These are phyloP conservation scores for Crassisporium funariophilum DNA, from an alignment of 768 basidiomycete genomes.

Conservation along the genomic window DNA sequence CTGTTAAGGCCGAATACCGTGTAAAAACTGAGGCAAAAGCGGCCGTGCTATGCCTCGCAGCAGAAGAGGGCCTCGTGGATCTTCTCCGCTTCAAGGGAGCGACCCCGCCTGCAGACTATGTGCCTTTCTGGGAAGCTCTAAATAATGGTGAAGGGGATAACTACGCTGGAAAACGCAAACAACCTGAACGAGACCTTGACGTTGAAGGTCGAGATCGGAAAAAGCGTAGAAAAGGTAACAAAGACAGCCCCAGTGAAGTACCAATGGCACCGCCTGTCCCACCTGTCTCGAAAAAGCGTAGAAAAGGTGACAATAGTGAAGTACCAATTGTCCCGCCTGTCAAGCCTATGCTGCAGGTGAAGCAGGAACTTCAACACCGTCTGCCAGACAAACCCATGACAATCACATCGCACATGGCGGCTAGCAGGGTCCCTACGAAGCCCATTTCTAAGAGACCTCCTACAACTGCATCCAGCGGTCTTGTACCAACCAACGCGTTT, in stretches of 20 bases:
- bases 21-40: slow-evolving; percentile 63
- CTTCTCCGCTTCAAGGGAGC: slow-evolving; percentile 57
- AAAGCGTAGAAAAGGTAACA: slow-evolving; percentile 27
- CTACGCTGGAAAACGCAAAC: slow-evolving; percentile 39
- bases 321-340: not conserved
- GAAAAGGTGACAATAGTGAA: slow-evolving; percentile 20
- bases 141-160: slow-evolving; percentile 27
- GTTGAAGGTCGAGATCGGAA: slow-evolving; percentile 32
- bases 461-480: slow-evolving; percentile 30
- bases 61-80: slow-evolving; percentile 58
- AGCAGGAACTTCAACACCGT: not conserved
- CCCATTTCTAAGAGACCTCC: slow-evolving; percentile 27
- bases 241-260: slow-evolving; percentile 11
- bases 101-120: slow-evolving; percentile 45
- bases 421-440: slow-evolving; percentile 9
- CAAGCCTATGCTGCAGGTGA: not conserved
- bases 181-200: slow-evolving; percentile 24
- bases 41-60: slow-evolving; percentile 55
- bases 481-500: slow-evolving; percentile 27
- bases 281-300: slow-evolving; percentile 30
- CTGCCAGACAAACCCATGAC: slow-evolving; percentile 2
- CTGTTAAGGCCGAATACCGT: slow-evolving; percentile 51
- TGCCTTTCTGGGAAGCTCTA: slow-evolving; percentile 36
- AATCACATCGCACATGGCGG: not conserved
- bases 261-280: too few species aligned